Conservation (phyloP, 768 basidiomycete species). For the Lyophyllum shimeji region DNA sequence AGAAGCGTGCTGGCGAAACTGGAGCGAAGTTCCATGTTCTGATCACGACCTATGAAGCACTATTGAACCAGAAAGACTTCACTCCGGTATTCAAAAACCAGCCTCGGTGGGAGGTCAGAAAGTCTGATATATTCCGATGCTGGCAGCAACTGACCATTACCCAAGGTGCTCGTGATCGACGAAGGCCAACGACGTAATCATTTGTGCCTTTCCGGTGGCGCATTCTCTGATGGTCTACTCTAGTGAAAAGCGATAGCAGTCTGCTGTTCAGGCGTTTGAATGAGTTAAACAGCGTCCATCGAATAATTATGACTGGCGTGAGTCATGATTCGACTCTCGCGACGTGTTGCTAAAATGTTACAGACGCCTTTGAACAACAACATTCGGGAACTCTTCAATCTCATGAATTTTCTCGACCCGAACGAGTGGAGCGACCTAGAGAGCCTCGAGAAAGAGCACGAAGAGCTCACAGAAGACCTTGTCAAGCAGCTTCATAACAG, state of each 20-base stretch:
- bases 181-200: constrained; percentile 86
- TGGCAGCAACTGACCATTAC: neutral
- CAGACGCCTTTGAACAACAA: constrained; percentile 97
- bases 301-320: constrained; percentile 89
- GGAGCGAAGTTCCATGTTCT: constrained; percentile 84
- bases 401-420: constrained; percentile 94
- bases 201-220: constrained; percentile 1
- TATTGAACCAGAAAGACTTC: constrained; percentile 71
- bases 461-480: constrained; percentile 75
- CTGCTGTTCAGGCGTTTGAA: constrained; percentile 81
- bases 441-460: constrained; percentile 70
- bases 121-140: neutral
- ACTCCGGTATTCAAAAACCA: constrained; percentile 72
- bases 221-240: constrained; percentile 11
- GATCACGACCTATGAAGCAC: constrained; percentile 89
- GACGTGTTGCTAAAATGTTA: constrained; percentile 7
- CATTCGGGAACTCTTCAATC: constrained; percentile 92
- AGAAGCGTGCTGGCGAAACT: constrained; percentile 37
- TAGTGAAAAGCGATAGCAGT: constrained; percentile 83
- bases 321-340: constrained; percentile 19
- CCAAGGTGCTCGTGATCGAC: constrained; percentile 77
- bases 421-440: constrained; percentile 74
- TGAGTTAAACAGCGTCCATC: constrained; percentile 74
- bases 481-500: constrained; percentile 77
- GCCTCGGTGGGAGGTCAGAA: constrained; percentile 81